Base-by-base conservation (phyloP, 768 basidiomycete species). In the Mycena vulgaris region DNA sequence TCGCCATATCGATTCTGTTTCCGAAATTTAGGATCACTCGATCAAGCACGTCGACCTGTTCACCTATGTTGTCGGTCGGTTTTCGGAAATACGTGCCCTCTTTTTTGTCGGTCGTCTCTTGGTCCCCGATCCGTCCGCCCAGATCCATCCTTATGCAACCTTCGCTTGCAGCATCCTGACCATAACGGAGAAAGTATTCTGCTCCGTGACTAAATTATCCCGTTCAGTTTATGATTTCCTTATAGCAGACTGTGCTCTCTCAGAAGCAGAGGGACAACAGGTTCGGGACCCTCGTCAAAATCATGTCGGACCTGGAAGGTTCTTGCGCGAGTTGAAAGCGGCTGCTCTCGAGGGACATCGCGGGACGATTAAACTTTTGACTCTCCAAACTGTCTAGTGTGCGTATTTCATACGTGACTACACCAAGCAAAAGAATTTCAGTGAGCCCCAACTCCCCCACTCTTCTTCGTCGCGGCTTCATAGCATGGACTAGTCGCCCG, bases 361-460 rank as follows among this genome's bases (percentile, higher is more conserved):
- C 27, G 53, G 53, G 70, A 73, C 76, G 45, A 66, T 78, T 39
- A 63, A 49, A 16, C 45, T 73, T 37, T 59, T 80, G 47, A 59
- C 71, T 5, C 56, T 69, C 21, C 79, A 80, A 66, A 76, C 76
- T 3, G 69, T 71, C 7, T 79, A 80, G 53, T 80, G 79, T 51
- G 75, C 72, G 2, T 79, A 79, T 66, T 80, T 80, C 52, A 78
- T 80, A 28, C 70, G 65, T 14, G 77, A 76, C 37, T 78, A 79
- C 57, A 64, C 74, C 40, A 74, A 67, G 57, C 70, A 57, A 23
- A 74, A 66, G 30, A 71, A 63, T 30, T 71, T 76, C 21, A 37
- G 78, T 79, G 45, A 48, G 74, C 51, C 5, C 8, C 45, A 30
- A 48, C 30, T 48, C 2, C 16, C 19, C 28, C n/a, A n/a, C 33